These are phyloP conservation scores for Candida gorgasii DNA, from an alignment of 805 yeast genomes.

Conservation along the genomic window DNA sequence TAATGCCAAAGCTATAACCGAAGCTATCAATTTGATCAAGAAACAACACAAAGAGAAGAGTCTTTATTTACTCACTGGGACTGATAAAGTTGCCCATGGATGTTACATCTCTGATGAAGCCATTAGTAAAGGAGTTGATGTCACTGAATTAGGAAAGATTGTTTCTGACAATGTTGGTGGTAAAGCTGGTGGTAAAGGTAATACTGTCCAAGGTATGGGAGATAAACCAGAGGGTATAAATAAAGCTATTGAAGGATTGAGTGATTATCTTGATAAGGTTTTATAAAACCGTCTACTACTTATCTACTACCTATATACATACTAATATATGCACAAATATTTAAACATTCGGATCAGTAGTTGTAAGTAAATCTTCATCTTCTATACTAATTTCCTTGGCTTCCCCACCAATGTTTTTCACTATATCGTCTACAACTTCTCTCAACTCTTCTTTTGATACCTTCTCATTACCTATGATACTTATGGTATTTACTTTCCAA, in stretches of 20 bases:
- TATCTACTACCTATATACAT: not conserved
- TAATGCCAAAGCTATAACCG: slow-evolving; percentile 92
- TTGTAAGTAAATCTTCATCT: slow-evolving; percentile 53
- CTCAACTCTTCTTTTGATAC: slow-evolving; percentile 32
- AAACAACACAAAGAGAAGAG: slow-evolving; percentile 72
- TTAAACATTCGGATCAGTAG: slow-evolving; percentile 22
- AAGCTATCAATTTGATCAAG: slow-evolving; percentile 83
- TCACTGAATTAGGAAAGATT: slow-evolving; percentile 69
- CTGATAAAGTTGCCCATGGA: slow-evolving; percentile 90
- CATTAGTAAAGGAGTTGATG: slow-evolving; percentile 66
- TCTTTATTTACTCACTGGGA: slow-evolving; percentile 78
- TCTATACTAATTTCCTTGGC: slow-evolving; percentile 60
- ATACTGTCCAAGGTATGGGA: slow-evolving; percentile 96
- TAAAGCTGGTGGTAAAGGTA: slow-evolving; percentile 98
- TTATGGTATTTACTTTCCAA: slow-evolving; percentile 64
- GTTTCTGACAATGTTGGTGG: slow-evolving; percentile 86
- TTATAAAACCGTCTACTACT: not conserved
- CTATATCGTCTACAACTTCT: slow-evolving; percentile 46
- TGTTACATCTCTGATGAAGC: slow-evolving; percentile 80
- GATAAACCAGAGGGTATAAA: slow-evolving; percentile 69
- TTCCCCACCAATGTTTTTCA: too few species aligned
- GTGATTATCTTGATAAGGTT: slow-evolving; percentile 20
- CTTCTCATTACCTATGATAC: slow-evolving; percentile 63
- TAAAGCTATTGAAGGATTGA: slow-evolving; percentile 73
- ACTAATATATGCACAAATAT: too few species aligned